Evolutionary conservation across 164 flowering plant species (phyloP).

Genomic region (Cinnamomum chago): DNA sequence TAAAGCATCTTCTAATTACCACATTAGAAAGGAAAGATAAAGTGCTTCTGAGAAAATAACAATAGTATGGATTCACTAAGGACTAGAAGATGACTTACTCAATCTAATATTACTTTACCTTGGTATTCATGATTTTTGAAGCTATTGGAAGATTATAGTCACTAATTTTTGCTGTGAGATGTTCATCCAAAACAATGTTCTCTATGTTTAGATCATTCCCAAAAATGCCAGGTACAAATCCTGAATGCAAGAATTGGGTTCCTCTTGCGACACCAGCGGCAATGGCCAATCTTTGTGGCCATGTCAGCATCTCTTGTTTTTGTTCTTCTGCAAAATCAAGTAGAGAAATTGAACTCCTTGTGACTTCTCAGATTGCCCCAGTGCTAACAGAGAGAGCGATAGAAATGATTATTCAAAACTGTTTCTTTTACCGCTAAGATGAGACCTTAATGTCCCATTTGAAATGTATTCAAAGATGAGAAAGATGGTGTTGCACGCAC

Average conservation of each 20-base stretch:
- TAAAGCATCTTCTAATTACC: neutral
- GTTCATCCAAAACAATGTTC: constrained; percentile 64
- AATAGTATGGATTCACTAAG: neutral
- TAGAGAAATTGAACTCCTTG: neutral
- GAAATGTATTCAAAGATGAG: constrained; percentile 57
- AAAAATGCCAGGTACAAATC: constrained; percentile 48
- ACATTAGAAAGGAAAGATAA: neutral
- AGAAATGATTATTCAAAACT: too few species aligned
- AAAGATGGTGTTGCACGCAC: constrained; percentile 41
- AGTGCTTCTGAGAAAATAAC: neutral
- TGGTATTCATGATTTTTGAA: constrained; percentile 11
- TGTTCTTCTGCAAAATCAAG: constrained; percentile 44
- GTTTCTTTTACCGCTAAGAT: constrained; percentile 51
- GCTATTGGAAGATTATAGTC: constrained; percentile 57
- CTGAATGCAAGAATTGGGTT: constrained; percentile 73
- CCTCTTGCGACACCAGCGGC: constrained; percentile 72
- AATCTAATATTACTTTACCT: constrained; percentile 30
- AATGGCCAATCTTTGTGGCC: constrained; percentile 78
- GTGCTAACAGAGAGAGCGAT: too few species aligned
- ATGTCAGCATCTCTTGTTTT: constrained; percentile 56
- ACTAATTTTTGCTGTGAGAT: constrained; percentile 62
- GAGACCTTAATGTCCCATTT: constrained; percentile 55
- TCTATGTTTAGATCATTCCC: constrained; percentile 64
- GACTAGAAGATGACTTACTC: neutral
- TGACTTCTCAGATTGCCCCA: neutral